A percentile compares a stretch with the other conserved stretches of the same genome.
Conservation (phyloP, 108 stramenopile species). For the Nannochloropsis salina region DNA sequence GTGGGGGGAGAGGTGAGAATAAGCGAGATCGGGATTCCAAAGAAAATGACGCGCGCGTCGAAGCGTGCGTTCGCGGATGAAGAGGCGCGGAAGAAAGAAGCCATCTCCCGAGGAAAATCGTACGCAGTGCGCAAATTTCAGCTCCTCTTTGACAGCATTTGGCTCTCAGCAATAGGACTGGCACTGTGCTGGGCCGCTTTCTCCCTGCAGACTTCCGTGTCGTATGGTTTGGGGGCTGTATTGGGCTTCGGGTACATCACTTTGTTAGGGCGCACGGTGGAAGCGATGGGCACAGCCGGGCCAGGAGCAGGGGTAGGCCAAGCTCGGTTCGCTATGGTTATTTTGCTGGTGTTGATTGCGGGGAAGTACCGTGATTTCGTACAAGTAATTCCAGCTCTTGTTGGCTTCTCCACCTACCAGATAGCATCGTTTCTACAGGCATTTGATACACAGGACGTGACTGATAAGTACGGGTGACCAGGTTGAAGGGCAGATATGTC, state of each 20-base stretch:
- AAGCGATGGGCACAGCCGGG: neutral
- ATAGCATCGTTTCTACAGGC: neutral
- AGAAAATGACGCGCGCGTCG: neutral
- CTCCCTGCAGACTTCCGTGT: neutral
- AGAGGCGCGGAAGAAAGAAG: neutral
- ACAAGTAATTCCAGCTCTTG: neutral
- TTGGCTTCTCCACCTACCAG: neutral
- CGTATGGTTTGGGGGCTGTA: neutral
- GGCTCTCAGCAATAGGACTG: neutral
- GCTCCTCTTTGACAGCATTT: constrained; percentile 4
- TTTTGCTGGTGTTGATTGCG: constrained; percentile 1
- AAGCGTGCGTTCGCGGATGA: neutral
- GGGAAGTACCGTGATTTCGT: neutral
- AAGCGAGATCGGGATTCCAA: neutral
- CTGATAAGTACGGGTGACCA: neutral
- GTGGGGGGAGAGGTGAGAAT: neutral
- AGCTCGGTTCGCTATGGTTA: neutral
- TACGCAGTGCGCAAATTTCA: constrained; percentile 1
- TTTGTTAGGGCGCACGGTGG: neutral
- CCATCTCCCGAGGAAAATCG: neutral
- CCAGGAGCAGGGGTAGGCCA: neutral
- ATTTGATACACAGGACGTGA: neutral
- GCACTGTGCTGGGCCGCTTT: neutral
- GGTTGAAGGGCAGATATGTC: no score
- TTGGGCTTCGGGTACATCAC: constrained; percentile 1